Base-by-base conservation (phyloP, 2,329 filamentous ascomycete genomes). In the Podosphaera leucotricha region DNA sequence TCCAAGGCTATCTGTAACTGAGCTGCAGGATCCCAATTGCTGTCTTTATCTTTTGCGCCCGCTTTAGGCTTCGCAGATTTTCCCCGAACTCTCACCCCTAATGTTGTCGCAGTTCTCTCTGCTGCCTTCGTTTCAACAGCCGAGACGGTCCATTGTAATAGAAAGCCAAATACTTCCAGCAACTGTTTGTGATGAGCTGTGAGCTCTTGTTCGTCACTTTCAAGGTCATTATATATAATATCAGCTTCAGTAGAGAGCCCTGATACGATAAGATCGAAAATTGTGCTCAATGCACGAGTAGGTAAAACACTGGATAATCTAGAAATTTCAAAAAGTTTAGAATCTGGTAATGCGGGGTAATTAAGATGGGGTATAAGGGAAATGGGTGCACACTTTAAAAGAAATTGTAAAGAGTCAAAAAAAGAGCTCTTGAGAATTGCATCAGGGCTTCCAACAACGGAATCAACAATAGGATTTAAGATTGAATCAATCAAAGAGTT, bases 51-150 rank as follows among this genome's bases (percentile, higher is more conserved):
- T 43, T 57, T 57, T 19, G 45, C 61, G 47, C 79, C 75, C n/a
- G 73, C 64, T 61, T 87, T 93, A 48, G 78, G 65, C 45, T 72
- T 73, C 1, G 80, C 86, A 44, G 77, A 72, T 55, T 80, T 81
- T 45, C 78, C 80, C 55, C 83, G 70, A 38, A 77, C 77, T 55
- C 82, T 70, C 6, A 74, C 71, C n/a, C 70, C 72, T 2, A 80
- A 76, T 1, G 77, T 70, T 6, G 77, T 65, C 1, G 79, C 76
- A 0, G 84, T 76, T 62, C 92, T 95, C 61, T 95, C 90, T 39
- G 85, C 80, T 1, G 85, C 80, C 62, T 93, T 92, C 35, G 81
- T 79, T 62, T 98, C 90, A 41, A 94, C 83, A n/a, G 81, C 84
- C 6, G 85, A 80, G 50, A 95, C 80, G 6, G 84, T 82, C 92